Evolutionary conservation across 2,329 filamentous ascomycete genomes (phyloP).

Genomic region (Fusarium sp.): DNA sequence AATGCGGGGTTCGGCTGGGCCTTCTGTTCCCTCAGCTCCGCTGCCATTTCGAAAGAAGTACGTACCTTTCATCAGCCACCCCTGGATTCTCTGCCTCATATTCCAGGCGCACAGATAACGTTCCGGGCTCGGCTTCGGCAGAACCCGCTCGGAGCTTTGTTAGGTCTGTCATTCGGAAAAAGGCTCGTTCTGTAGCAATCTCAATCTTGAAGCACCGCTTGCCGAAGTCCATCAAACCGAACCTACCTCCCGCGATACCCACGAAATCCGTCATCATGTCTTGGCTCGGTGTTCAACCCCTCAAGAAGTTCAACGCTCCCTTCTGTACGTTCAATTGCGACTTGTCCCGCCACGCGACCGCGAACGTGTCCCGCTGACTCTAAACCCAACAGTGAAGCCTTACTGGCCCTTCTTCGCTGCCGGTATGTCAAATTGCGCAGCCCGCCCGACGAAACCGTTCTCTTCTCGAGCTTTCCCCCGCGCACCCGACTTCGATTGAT

Average conservation of each 20-base stretch:
- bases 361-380: constrained; percentile 50
- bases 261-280: constrained; percentile 74
- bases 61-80: constrained; percentile 22
- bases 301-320: constrained; percentile 86
- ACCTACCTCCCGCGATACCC: constrained; percentile 55
- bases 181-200: constrained; percentile 59
- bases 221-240: constrained; percentile 54
- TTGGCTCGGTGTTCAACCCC: constrained; percentile 75
- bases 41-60: constrained; percentile 5
- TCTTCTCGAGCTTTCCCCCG: constrained; percentile 18
- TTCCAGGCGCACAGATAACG: constrained; percentile 49
- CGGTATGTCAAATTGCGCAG: constrained; percentile 74
- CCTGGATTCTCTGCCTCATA: constrained; percentile 18
- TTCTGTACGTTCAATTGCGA: constrained; percentile 75
- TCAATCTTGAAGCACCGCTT: constrained; percentile 51
- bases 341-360: constrained; percentile 34
- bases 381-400: constrained; percentile 78
- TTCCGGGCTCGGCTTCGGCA: constrained; percentile 54
- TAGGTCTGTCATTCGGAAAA: constrained; percentile 54
- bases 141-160: constrained; percentile 54
- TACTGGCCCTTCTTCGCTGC: constrained; percentile 95
- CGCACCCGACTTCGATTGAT: constrained; percentile 42
- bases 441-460: constrained; percentile 27
- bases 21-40: constrained; percentile 29
- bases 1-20: constrained; percentile 50